Percentiles rank a stretch among this genome's conserved stretches.
These are phyloP conservation scores for Malus hybrid DNA, from an alignment of 331 rosid genomes.

Conservation along the genomic window DNA sequence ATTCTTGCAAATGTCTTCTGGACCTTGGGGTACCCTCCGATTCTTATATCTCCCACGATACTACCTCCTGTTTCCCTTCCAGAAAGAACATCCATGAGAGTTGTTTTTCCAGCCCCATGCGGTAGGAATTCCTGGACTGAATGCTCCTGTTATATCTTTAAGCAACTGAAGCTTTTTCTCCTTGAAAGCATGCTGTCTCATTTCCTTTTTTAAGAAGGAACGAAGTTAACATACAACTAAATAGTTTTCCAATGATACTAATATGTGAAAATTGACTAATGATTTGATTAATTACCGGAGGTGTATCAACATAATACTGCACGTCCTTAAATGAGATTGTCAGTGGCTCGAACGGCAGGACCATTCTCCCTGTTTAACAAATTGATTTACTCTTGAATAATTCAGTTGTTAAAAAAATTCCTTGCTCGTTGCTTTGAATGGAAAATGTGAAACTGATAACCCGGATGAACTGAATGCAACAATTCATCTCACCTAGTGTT, in stretches of 20 bases:
- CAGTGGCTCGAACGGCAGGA: constrained; percentile 58
- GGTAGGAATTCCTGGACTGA: constrained; percentile 80
- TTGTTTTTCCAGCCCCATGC: constrained; percentile 94
- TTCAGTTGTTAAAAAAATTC: background rate
- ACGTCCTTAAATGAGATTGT: constrained; percentile 62
- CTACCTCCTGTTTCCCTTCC: constrained; percentile 83
- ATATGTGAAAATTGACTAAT: no score
- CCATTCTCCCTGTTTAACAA: constrained; percentile 48
- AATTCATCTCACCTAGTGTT: background rate
- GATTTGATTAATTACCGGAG: constrained; percentile 40
- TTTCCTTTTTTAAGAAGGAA: constrained; percentile 36
- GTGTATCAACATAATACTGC: constrained; percentile 69
- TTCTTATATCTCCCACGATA: constrained; percentile 75
- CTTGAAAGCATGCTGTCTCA: constrained; percentile 55
- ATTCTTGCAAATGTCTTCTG: constrained; percentile 82
- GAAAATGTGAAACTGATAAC: background rate
- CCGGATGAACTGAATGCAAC: background rate
- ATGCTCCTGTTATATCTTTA: constrained; percentile 67
- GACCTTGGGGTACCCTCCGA: constrained; percentile 76
- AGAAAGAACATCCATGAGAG: constrained; percentile 85
- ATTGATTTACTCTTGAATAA: background rate
- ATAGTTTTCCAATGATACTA: no score
- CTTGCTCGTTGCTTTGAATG: no score
- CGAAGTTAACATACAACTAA: no score
- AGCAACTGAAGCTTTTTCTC: constrained; percentile 74